Evolutionary conservation across 331 rosid genomes (phyloP).

Genomic region (Malus hybrid): DNA sequence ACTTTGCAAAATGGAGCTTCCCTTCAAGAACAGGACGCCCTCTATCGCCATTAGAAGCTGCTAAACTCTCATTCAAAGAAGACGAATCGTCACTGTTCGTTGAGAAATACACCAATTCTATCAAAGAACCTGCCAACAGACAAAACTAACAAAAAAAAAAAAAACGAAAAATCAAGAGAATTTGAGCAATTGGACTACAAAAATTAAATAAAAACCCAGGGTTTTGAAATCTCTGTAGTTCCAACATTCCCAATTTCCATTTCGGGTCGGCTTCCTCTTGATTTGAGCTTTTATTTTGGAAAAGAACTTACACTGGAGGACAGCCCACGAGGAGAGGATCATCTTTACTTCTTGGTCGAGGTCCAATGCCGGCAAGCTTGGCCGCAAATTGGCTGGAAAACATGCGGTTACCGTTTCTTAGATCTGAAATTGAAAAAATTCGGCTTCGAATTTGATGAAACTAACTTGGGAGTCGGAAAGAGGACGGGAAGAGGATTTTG

Average conservation of each 20-base stretch:
- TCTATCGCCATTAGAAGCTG: slow-evolving; percentile 26
- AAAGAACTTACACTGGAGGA: neutral
- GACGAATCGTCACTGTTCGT: slow-evolving; percentile 26
- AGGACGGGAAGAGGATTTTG: no score
- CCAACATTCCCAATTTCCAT: slow-evolving; percentile 48
- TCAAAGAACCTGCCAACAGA: slow-evolving; percentile 59
- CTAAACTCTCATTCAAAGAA: slow-evolving; percentile 28
- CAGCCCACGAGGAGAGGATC: no score
- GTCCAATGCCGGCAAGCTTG: no score
- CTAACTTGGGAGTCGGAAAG: no score
- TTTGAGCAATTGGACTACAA: neutral
- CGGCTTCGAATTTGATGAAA: no score
- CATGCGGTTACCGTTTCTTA: no score
- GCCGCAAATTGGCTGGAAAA: no score
- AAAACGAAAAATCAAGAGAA: neutral
- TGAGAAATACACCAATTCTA: slow-evolving; percentile 72
- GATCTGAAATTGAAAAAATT: no score
- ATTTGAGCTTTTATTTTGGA: neutral
- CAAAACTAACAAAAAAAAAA: slow-evolving; percentile 1
- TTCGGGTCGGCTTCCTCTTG: neutral
- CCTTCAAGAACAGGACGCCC: slow-evolving; percentile 44
- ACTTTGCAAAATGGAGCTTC: slow-evolving; percentile 71
- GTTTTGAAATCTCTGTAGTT: slow-evolving; percentile 22
- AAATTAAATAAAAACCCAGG: neutral
- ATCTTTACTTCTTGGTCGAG: no score